Conservation (phyloP, 2,329 filamentous ascomycete species). For the Parastagonospora avenae region DNA sequence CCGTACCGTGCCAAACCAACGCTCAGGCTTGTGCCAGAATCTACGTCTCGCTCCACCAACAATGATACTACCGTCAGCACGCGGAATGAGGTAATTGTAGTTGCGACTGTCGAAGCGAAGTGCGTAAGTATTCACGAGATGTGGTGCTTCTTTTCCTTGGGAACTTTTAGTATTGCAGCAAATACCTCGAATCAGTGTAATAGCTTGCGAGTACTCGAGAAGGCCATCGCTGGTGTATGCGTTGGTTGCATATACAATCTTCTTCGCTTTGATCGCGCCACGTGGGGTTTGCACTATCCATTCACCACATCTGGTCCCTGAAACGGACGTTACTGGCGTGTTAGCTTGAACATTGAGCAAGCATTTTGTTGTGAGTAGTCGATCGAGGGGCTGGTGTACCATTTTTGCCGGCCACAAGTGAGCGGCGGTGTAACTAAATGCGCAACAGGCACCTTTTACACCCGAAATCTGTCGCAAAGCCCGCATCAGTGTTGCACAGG, state of each 20-base stretch:
- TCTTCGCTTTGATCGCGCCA: conserved; percentile 1
- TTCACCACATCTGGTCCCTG: background rate
- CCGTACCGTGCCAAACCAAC: conserved; percentile 1
- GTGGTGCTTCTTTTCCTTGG: background rate
- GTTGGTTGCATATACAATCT: conserved; percentile 3
- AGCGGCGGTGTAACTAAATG: conserved; percentile 1
- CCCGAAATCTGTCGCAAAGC: conserved; percentile 2
- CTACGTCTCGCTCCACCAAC: background rate
- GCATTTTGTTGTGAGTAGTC: background rate
- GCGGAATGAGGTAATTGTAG: conserved; percentile 2
- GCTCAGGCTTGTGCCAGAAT: conserved; percentile 1
- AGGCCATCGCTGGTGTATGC: conserved; percentile 3
- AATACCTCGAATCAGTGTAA: conserved; percentile 3
- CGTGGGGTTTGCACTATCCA: background rate
- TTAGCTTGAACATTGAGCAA: conserved; percentile 3
- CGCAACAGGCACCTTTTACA: conserved; percentile 1
- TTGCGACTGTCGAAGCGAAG: conserved; percentile 3
- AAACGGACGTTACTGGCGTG: background rate
- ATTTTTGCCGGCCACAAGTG: conserved; percentile 4
- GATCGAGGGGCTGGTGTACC: conserved; percentile 3
- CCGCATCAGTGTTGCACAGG: too few relatives aligned
- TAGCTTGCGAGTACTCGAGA: background rate
- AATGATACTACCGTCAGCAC: conserved; percentile 4
- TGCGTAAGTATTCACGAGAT: conserved; percentile 2
- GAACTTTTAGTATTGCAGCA: conserved; percentile 1